Conservation (phyloP, 2,329 filamentous ascomycete genomes). For the Tolypocladium endophyticum region DNA sequence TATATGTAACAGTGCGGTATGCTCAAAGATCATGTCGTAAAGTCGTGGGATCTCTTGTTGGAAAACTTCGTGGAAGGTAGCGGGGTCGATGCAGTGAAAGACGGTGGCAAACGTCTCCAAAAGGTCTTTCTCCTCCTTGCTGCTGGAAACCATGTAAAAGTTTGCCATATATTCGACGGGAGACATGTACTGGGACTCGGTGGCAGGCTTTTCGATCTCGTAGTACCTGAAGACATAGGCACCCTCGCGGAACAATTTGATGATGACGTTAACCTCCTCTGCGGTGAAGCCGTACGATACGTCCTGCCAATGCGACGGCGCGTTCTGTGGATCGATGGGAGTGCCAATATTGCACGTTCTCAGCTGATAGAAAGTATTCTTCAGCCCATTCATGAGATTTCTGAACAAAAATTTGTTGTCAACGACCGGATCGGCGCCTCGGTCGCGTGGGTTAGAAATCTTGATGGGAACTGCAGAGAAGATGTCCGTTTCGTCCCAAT, state of each 20-base stretch:
- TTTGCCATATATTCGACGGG: conserved; percentile 89
- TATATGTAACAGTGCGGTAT: conserved; percentile 85
- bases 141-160: conserved; percentile 87
- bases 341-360: conserved; percentile 74
- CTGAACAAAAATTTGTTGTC: conserved; percentile 99
- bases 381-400: conserved; percentile 89
- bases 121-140: conserved; percentile 93
- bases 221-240: conserved; percentile 97
- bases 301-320: conserved; percentile 85
- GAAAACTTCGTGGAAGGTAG: conserved; percentile 97
- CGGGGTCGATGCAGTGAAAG: conserved; percentile 96
- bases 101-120: conserved; percentile 96
- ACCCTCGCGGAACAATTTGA: conserved; percentile 94
- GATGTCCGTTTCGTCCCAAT: conserved; percentile 98
- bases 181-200: conserved; percentile 65
- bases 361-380: conserved; percentile 93
- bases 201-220: conserved; percentile 68
- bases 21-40: conserved; percentile 96
- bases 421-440: conserved; percentile 78
- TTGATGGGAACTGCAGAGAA: conserved; percentile 96
- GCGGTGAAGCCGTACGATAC: conserved; percentile 94
- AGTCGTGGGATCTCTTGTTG: conserved; percentile 93
- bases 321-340: conserved; percentile 64
- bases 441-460: conserved; percentile 80
- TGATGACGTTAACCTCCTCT: conserved; percentile 91